Conservation (phyloP, 2,329 filamentous ascomycete species). For the Teratosphaeria gauchensis region DNA sequence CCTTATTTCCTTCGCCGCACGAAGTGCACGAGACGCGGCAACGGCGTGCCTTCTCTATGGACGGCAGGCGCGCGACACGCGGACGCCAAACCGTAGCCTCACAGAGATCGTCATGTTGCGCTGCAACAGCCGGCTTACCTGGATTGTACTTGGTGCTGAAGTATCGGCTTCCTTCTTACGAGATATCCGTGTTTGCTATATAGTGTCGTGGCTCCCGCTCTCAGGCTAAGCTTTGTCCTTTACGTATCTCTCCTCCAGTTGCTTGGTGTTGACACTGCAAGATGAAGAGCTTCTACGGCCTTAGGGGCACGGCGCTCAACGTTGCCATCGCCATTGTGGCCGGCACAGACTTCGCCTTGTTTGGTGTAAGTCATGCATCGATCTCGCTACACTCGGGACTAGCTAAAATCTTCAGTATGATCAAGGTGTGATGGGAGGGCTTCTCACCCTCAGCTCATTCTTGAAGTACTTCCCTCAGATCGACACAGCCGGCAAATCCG, state of each 20-base stretch:
- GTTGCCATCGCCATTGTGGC: constrained; percentile 34
- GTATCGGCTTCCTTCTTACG: not conserved
- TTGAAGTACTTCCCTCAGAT: constrained; percentile 33
- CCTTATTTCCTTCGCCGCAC: not conserved
- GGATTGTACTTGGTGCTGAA: not conserved
- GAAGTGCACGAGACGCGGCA: not conserved
- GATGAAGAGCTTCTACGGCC: constrained; percentile 27
- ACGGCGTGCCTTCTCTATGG: not conserved
- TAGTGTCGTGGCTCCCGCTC: not conserved
- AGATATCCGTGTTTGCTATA: not conserved
- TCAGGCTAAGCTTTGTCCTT: not conserved
- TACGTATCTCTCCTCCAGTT: not conserved
- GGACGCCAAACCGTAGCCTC: not conserved
- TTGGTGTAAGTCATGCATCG: constrained; percentile 10
- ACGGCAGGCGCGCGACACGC: not conserved
- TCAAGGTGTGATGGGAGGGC: constrained; percentile 35
- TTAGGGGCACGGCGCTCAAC: constrained; percentile 31
- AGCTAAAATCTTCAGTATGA: not conserved
- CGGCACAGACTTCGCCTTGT: constrained; percentile 19
- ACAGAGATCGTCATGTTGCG: not conserved
- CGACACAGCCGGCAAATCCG: constrained; percentile 14
- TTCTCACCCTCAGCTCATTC: constrained; percentile 34
- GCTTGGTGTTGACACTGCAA: not conserved
- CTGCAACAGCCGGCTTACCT: not conserved
- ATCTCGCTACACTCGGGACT: not conserved